Evolutionary conservation across 129 eudicot species (phyloP).

Genomic region (Escallonia herrerae): DNA sequence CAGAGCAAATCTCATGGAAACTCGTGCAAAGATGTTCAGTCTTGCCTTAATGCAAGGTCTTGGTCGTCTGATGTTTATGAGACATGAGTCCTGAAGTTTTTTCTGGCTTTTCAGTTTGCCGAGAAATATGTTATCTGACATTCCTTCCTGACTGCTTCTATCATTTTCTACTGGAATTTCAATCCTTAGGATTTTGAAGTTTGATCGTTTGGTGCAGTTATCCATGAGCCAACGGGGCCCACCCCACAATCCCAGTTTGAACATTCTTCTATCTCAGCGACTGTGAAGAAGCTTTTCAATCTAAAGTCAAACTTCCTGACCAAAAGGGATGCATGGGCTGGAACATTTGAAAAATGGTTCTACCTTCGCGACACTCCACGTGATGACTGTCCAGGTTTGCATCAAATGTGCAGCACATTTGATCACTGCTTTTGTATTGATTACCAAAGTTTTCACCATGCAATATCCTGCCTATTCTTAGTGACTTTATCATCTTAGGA

Average conservation of each 20-base stretch:
- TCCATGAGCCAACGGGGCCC: constrained; percentile 78
- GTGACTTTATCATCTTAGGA: too few species aligned
- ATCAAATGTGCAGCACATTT: not conserved
- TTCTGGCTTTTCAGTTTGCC: too few species aligned
- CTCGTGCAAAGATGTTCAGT: too few species aligned
- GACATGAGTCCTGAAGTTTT: not conserved
- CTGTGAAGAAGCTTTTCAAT: constrained; percentile 88
- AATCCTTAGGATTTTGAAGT: not conserved
- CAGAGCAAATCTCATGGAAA: too few species aligned
- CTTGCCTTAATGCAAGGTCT: too few species aligned
- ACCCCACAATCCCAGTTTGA: constrained; percentile 78
- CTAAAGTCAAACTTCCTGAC: constrained; percentile 74
- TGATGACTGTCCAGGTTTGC: constrained; percentile 89
- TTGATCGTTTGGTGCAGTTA: constrained; percentile 45
- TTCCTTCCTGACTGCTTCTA: not conserved
- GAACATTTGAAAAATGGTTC: constrained; percentile 84
- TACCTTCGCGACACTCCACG: constrained; percentile 67
- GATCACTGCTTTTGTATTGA: not conserved
- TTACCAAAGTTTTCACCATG: too few species aligned
- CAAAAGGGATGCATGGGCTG: constrained; percentile 94
- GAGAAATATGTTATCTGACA: not conserved
- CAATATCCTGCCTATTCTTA: too few species aligned
- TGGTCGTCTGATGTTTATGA: not conserved
- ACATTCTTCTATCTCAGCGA: constrained; percentile 85
- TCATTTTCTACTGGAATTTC: not conserved